Evolutionary conservation across 352 stramenopile species (phyloP).

Genomic region (Stramenopiles sp.): DNA sequence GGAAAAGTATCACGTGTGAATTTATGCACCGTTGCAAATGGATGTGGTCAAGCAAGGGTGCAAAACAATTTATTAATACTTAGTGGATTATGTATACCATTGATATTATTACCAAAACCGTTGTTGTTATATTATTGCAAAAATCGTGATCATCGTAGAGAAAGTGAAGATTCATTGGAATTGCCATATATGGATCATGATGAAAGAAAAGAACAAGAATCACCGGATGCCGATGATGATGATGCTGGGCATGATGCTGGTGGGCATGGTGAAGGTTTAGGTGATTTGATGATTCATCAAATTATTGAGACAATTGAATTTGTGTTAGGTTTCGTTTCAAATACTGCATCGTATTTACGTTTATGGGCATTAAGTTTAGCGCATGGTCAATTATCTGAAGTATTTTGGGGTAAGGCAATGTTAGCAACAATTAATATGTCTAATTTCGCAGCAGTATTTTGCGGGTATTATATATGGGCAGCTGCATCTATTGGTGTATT

Average conservation of each 20-base stretch:
- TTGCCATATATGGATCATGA: constrained; percentile 24
- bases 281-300: constrained; percentile 94
- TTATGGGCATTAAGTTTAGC: constrained; percentile 94
- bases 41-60: constrained; percentile 57
- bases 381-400: constrained; percentile 59
- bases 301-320: constrained; percentile 99
- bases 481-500: constrained; percentile 88
- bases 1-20: background rate
- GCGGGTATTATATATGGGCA: constrained; percentile 72
- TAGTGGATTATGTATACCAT: constrained; percentile 78
- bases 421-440: constrained; percentile 85
- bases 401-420: constrained; percentile 99
- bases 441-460: constrained; percentile 68
- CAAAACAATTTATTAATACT: constrained; percentile 66
- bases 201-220: constrained; percentile 30
- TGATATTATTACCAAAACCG: constrained; percentile 86
- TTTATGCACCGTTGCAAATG: background rate
- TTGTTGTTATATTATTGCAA: constrained; percentile 43
- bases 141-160: background rate
- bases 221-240: constrained; percentile 19
- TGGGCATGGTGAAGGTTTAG: constrained; percentile 50
- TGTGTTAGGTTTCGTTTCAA: constrained; percentile 95
- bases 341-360: constrained; percentile 97
- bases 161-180: background rate
- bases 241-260: constrained; percentile 24